Evolutionary conservation across 2,329 filamentous ascomycete species (phyloP), one percentile per base, ranked within the genome.

Genomic region (Neoascochyta sp.): DNA sequence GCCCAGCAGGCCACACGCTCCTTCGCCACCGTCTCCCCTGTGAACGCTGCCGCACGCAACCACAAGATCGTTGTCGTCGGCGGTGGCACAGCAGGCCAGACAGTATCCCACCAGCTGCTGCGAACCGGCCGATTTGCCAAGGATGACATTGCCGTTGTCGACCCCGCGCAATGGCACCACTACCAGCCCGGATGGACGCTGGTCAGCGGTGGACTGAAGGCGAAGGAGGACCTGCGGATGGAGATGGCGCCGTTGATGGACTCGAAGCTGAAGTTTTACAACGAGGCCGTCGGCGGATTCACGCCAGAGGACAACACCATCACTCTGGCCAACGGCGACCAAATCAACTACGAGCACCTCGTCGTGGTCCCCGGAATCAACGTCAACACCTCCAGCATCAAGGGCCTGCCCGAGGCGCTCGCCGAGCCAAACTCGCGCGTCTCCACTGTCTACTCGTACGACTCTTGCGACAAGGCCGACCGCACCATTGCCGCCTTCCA

Each of bases 151-250:
- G 79, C 80, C 16, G 48, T 83, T 15, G 62, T 83, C 23, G 80
- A 83, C 41, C 80, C 80, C 0, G 70, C 79, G 1, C 53, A 63
- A 42, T 79, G 70, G 68, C 79, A 83, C 51, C 70, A 83, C 62
- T 83, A 82, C 54, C 80, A 83, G 56, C 78, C 80, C 1, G 80
- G 80, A 31, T 83, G 79, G 79, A 83, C 80, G 2, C 66, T 83
- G 1, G 80, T 83, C 2, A 80, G 79, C 23, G 78, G 75, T 21
- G 80, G 80, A 3, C 66, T 83, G 21, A 82, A 82, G 59, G 71
- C 66, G 25, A 79, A 78, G 51, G 65, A 80, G 41, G 70, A 80
- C 14, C 60, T 83, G 33, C 69, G 71, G 25, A 59, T 63, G 33
- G 72, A 71, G 1, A 52, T 81, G 21, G 47, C 63, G 4, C 62